These are phyloP conservation scores for Cordyceps javanica DNA, from an alignment of 2,329 filamentous ascomycete species.

Conservation along the genomic window DNA sequence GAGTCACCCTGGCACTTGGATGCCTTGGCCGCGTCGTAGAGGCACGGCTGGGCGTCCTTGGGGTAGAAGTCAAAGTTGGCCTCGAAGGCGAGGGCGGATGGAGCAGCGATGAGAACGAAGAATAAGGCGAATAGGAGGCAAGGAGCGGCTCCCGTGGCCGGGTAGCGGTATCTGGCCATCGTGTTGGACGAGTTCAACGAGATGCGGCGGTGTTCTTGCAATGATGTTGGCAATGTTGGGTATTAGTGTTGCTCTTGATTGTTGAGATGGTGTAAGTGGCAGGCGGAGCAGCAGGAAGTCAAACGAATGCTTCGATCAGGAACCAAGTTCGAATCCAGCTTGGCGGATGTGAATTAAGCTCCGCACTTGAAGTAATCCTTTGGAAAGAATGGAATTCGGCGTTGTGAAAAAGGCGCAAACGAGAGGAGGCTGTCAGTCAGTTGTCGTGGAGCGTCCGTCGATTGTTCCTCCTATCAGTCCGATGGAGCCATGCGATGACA, in stretches of 20 bases:
- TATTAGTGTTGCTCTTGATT: neutral
- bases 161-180: neutral
- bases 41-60: constrained; percentile 31
- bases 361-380: too few species aligned
- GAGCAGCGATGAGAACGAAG: neutral
- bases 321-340: too few species aligned
- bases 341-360: too few species aligned
- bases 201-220: too few species aligned
- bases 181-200: too few species aligned
- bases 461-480: too few species aligned
- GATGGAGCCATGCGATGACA: too few species aligned
- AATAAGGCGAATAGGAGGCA: neutral
- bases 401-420: too few species aligned
- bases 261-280: neutral
- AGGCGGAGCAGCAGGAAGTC: neutral
- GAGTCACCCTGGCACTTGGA: constrained; percentile 32
- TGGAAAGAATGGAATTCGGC: too few species aligned
- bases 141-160: neutral
- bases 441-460: too few species aligned
- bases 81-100: constrained; percentile 18
- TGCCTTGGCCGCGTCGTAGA: constrained; percentile 29
- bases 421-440: too few species aligned
- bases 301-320: too few species aligned
- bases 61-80: constrained; percentile 42
- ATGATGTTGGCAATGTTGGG: neutral